phyloP scores from a whole-genome alignment of 345 rosid genomes.

The Populus ilicifolia region DNA sequence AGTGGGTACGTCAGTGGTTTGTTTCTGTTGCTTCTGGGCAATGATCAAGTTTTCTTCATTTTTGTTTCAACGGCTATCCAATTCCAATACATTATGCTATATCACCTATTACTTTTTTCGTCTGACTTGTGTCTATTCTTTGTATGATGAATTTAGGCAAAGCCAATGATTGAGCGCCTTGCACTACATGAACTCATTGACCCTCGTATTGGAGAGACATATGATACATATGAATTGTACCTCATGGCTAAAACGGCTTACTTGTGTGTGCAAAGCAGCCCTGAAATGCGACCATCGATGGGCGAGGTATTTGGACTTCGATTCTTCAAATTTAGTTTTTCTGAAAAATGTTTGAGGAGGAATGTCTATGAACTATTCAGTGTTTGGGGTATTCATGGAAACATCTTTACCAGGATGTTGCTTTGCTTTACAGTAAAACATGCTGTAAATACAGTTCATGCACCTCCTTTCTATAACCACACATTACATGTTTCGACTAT shows the following conservation, averaged over 20 bases:
- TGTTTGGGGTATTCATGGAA: too few relatives aligned
- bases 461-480: too few relatives aligned
- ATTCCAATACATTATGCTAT: too few relatives aligned
- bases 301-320: conserved; percentile 37
- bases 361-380: too few relatives aligned
- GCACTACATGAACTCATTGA: conserved; percentile 48
- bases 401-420: too few relatives aligned
- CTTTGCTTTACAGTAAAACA: too few relatives aligned
- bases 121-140: neutral
- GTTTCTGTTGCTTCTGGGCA: neutral
- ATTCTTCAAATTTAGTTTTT: neutral
- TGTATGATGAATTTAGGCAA: conserved; percentile 34
- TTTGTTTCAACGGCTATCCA: neutral
- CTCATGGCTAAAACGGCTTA: conserved; percentile 45
- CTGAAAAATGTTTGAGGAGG: too few relatives aligned
- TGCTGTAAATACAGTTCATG: too few relatives aligned
- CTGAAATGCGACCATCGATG: conserved; percentile 54
- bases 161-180: conserved; percentile 39
- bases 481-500: too few relatives aligned
- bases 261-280: conserved; percentile 41
- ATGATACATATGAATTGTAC: conserved; percentile 39
- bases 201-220: conserved; percentile 37
- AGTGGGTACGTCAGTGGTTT: conserved; percentile 43
- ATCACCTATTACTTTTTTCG: too few relatives aligned
- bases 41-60: too few relatives aligned